Evolutionary conservation across 352 stramenopile genomes (phyloP).

Genomic region (Phytophthora vignae): DNA sequence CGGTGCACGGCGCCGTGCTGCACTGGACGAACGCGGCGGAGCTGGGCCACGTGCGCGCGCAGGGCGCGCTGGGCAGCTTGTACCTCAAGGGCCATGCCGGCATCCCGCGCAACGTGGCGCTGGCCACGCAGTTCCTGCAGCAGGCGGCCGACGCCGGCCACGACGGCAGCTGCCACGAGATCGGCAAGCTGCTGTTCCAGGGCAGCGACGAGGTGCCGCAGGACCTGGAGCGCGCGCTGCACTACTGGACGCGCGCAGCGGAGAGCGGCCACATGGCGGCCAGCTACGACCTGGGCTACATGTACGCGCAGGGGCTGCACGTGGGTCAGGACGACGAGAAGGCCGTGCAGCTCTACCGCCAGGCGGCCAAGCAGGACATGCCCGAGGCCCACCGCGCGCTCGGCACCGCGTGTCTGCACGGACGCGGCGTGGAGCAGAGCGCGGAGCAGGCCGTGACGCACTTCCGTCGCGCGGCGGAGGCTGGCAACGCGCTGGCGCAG

Average conservation of each 20-base stretch:
- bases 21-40: constrained; percentile 85
- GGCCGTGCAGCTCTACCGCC: constrained; percentile 64
- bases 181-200: constrained; percentile 79
- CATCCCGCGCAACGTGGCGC: constrained; percentile 52
- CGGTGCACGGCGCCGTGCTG: constrained; percentile 62
- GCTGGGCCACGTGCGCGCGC: constrained; percentile 71
- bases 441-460: constrained; percentile 51
- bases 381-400: constrained; percentile 72
- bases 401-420: constrained; percentile 63
- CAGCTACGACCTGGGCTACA: constrained; percentile 75
- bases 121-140: constrained; percentile 66
- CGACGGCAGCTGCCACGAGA: constrained; percentile 72
- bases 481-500: constrained; percentile 64
- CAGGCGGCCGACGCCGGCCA: constrained; percentile 75
- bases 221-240: constrained; percentile 50
- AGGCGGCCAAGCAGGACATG: constrained; percentile 70
- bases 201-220: constrained; percentile 42
- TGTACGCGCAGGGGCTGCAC: constrained; percentile 80
- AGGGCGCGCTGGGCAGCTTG: constrained; percentile 75
- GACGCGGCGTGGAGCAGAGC: constrained; percentile 41
- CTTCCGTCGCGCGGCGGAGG: constrained; percentile 70
- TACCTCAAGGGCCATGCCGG: constrained; percentile 69
- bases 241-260: constrained; percentile 74
- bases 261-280: constrained; percentile 72
- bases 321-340: constrained; percentile 65